Conservation (phyloP, 805 yeast species). For the Kodamaea leandrae region DNA sequence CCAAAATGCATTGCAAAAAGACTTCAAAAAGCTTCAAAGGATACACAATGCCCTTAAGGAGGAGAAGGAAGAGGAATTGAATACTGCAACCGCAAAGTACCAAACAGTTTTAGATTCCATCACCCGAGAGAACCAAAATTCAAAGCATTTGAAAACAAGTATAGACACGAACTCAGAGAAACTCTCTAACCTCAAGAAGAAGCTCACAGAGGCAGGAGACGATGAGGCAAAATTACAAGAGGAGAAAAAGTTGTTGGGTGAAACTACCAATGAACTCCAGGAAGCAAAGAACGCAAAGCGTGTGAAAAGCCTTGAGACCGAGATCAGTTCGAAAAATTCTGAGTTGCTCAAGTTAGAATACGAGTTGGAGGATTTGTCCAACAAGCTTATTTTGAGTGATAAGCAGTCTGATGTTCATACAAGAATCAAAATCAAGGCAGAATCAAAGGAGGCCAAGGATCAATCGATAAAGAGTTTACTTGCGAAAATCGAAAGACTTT, state of each 20-base stretch:
- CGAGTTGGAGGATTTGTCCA: conserved; percentile 51
- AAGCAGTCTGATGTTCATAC: conserved; percentile 60
- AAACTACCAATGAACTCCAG: conserved; percentile 34
- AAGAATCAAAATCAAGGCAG: conserved; percentile 45
- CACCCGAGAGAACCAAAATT: conserved; percentile 43
- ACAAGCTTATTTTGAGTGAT: conserved; percentile 49
- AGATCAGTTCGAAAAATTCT: conserved; percentile 39
- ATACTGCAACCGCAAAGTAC: conserved; percentile 10
- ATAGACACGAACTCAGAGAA: conserved; percentile 33
- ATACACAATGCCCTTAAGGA: neutral
- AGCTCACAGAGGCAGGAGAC: conserved; percentile 35
- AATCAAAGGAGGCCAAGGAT: conserved; percentile 33
- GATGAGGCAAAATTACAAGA: conserved; percentile 48
- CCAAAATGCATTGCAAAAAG: neutral
- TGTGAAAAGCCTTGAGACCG: conserved; percentile 25
- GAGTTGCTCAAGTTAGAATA: conserved; percentile 30
- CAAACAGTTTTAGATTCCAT: conserved; percentile 22
- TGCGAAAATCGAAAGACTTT: conserved; percentile 15
- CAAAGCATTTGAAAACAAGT: conserved; percentile 42
- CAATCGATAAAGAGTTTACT: conserved; percentile 27
- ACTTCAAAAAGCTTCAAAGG: neutral
- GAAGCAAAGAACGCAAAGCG: conserved; percentile 19
- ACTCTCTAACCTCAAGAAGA: conserved; percentile 34
- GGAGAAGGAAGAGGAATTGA: conserved; percentile 3
- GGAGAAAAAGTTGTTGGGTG: conserved; percentile 42